Base-by-base conservation (phyloP, 2,329 filamentous ascomycete genomes). In the Microdochium nivale region DNA sequence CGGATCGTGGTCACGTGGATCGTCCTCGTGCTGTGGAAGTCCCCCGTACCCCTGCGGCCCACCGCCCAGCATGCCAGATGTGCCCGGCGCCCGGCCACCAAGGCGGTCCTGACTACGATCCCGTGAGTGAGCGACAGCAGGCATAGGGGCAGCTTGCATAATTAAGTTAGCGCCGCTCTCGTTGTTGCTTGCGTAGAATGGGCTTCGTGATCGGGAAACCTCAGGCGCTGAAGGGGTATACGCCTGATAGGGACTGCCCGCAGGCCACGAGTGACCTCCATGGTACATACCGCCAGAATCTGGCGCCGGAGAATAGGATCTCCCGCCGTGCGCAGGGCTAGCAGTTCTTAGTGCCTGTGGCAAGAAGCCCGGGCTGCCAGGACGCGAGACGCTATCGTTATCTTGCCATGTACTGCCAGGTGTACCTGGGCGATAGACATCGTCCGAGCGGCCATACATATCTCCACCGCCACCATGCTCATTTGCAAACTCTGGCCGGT, bases 401-500 rank as follows among this genome's bases (percentile, higher is more conserved):
- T 66, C 69, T 40, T 70, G 70, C 53, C 68, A 74, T 48, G 74
- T 67, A 25, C 78, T 80, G 13, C 75, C 74, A 0, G 84, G 84
- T 0, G 84, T 87, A 19, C 76, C 80, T 0, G 84, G 79, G 1
- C 85, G 76, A 16, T 78, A 67, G 2, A 84, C 69, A 55, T 87
- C 85, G 24, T 73, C 70, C 2, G 77, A 68, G 14, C 72, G 76
- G 2, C 86, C 86, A 55, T 80, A 86, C 7, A 85, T 73, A 30
- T 81, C 79, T 13, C 40, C 40, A 23, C 87, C 87, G 4, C 87
- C 90, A n/a, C 90, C 90, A 58, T 90, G 87, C 51, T 94, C 88
- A 11, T 90, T 86, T 1, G 84, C 83, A 69, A 97, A 96, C 59
- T 96, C 92, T 2, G 88, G 80, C 1, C 90, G 79, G 67, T 96